Evolutionary conservation across 768 basidiomycete species (phyloP).

Genomic region (Astraeus odoratus): DNA sequence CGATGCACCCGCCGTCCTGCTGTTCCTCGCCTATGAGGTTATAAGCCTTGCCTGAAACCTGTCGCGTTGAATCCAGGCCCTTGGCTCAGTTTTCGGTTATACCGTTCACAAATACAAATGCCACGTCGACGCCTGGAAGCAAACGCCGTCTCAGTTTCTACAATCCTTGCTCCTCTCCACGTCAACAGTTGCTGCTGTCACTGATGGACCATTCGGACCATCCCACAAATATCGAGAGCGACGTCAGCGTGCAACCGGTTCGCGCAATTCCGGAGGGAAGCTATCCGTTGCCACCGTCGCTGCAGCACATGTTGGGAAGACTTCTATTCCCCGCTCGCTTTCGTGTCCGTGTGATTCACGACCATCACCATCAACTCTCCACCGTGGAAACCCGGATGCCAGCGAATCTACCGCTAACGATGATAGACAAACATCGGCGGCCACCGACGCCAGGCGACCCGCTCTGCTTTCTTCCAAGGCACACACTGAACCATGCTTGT

Average conservation of each 20-base stretch:
- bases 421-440: constrained; percentile 2
- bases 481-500: constrained; percentile 11
- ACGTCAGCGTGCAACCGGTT: constrained; percentile 16
- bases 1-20: too few relatives aligned
- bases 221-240: constrained; percentile 11
- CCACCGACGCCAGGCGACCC: constrained; percentile 3
- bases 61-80: constrained; percentile 35
- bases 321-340: constrained; percentile 18
- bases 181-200: constrained; percentile 11
- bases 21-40: too few relatives aligned
- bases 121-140: constrained; percentile 16
- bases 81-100: constrained; percentile 54
- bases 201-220: constrained; percentile 8
- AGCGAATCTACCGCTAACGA: constrained; percentile 3
- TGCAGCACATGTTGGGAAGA: constrained; percentile 18
- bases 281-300: constrained; percentile 9
- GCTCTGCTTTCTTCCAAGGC: constrained; percentile 4
- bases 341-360: constrained; percentile 15
- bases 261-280: constrained; percentile 15
- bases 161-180: constrained; percentile 32
- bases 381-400: constrained; percentile 10
- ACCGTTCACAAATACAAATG: constrained; percentile 52
- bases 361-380: constrained; percentile 11
- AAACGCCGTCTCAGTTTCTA: constrained; percentile 25
- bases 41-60: constrained; percentile 2